Evolutionary conservation across 176 grass and related monocot species (phyloP).

Genomic region (Eragrostis curvula): DNA sequence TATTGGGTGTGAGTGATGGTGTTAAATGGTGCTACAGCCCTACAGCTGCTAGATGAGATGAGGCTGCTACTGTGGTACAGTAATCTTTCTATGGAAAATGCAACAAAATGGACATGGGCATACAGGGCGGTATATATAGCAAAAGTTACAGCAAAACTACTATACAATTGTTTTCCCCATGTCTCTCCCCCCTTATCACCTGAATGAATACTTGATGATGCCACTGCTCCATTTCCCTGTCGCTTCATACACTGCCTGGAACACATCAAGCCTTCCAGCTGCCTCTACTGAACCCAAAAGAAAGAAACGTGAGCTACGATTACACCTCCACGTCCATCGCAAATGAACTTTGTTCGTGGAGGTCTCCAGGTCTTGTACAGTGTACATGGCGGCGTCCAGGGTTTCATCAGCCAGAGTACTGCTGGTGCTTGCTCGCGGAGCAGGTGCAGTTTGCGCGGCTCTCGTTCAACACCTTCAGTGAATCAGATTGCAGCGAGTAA

Average conservation of each 20-base stretch:
- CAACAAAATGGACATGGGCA: conserved; percentile 38
- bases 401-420: conserved; percentile 47
- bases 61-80: neutral
- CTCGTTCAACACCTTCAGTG: conserved; percentile 68
- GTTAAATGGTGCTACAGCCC: neutral
- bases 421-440: conserved; percentile 74
- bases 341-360: conserved; percentile 8
- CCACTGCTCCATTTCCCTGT: conserved; percentile 44
- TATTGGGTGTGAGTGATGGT: conserved; percentile 25
- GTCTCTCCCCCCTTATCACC: neutral
- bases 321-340: neutral
- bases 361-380: conserved; percentile 19
- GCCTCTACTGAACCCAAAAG: conserved; percentile 34
- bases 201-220: conserved; percentile 55
- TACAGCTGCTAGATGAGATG: neutral
- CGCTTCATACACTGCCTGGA: conserved; percentile 16
- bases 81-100: neutral
- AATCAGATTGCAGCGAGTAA: neutral
- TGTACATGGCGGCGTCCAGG: neutral
- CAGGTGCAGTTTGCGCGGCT: conserved; percentile 79
- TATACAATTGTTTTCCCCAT: conserved; percentile 62
- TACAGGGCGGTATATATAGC: conserved; percentile 37
- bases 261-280: neutral
- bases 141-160: conserved; percentile 60
- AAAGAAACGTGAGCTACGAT: conserved; percentile 33